These are phyloP conservation scores for Saprolegnia diclina DNA, from an alignment of 352 stramenopile genomes.

Conservation along the genomic window DNA sequence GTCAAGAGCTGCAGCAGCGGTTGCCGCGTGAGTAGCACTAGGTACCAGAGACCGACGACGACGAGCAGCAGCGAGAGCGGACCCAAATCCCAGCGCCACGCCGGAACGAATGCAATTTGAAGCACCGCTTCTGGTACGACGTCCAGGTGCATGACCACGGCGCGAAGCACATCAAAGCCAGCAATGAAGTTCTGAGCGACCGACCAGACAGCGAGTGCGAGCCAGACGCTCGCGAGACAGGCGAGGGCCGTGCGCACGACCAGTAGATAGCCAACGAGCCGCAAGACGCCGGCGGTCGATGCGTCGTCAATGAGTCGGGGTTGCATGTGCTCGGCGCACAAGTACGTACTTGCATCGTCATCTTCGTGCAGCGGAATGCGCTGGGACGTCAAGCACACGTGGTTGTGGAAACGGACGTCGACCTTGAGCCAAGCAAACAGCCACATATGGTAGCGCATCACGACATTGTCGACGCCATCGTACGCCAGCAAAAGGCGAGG, in stretches of 20 bases:
- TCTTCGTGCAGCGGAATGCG: constrained; percentile 2
- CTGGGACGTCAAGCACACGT: constrained; percentile 7
- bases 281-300: not conserved
- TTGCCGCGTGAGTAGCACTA: not conserved
- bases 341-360: not conserved
- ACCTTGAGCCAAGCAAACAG: constrained; percentile 7
- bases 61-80: not conserved
- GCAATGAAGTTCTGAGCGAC: not conserved
- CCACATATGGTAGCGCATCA: not conserved
- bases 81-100: not conserved
- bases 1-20: not conserved
- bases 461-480: not conserved
- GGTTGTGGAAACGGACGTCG: constrained; percentile 1
- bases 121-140: not conserved
- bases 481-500: not conserved
- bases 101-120: not conserved
- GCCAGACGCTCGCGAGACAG: not conserved
- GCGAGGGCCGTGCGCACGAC: not conserved
- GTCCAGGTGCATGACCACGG: not conserved
- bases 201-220: not conserved
- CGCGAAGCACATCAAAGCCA: not conserved
- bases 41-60: not conserved
- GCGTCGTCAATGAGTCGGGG: not conserved
- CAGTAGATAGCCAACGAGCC: not conserved
- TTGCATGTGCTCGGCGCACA: not conserved